Conservation (phyloP, 169 alveolate genomes). For the Cryptosporidium parvum region DNA sequence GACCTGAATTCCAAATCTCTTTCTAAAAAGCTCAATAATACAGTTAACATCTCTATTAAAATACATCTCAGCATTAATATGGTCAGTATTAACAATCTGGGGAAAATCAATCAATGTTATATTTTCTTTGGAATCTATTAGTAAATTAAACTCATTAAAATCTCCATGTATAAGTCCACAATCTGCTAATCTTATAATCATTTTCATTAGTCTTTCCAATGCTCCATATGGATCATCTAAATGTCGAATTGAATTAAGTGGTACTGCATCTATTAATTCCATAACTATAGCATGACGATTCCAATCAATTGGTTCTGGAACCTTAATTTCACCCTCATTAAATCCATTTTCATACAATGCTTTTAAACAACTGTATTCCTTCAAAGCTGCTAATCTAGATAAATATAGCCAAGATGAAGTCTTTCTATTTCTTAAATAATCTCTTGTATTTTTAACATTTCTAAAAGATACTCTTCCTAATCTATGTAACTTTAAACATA, state of each 20-base stretch:
- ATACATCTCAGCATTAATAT: conserved; percentile 94
- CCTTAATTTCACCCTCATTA: conserved; percentile 79
- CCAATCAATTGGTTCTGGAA: conserved; percentile 96
- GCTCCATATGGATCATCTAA: conserved; percentile 85
- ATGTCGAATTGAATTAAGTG: conserved; percentile 90
- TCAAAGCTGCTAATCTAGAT: conserved; percentile 97
- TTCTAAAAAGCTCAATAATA: conserved; percentile 90
- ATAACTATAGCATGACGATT: conserved; percentile 98
- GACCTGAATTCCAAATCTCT: conserved; percentile 90
- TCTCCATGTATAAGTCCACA: conserved; percentile 98
- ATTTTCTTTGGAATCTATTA: conserved; percentile 89
- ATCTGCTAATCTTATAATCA: conserved; percentile 90
- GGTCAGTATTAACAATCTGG: conserved; percentile 95
- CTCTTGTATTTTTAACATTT: conserved; percentile 97
- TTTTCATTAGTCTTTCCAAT: conserved; percentile 83
- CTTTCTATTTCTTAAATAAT: conserved; percentile 95
- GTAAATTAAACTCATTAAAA: conserved; percentile 97
- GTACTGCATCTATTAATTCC: conserved; percentile 95
- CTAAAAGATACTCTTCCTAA: conserved; percentile 98
- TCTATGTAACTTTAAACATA: conserved; percentile 92
- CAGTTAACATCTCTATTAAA: conserved; percentile 95
- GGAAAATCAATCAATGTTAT: conserved; percentile 95
- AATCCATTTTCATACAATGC: conserved; percentile 94
- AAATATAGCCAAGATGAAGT: conserved; percentile 98
- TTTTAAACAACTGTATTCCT: conserved; percentile 96